phyloP scores from a whole-genome alignment of 164 flowering plant genomes.

The Echeveria elegans region DNA sequence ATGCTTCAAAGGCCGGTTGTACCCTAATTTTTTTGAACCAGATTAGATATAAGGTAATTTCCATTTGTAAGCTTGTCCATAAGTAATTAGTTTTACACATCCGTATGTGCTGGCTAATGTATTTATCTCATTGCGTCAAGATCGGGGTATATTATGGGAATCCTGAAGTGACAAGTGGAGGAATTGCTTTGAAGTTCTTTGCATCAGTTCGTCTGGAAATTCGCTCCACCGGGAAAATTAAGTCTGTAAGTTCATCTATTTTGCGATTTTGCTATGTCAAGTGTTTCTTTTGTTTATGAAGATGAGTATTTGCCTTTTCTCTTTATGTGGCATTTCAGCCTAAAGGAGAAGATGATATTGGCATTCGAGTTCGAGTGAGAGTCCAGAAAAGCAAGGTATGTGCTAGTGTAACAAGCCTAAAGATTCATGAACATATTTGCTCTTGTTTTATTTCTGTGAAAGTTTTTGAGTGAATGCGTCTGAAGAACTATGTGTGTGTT shows the following conservation, averaged over 20 bases:
- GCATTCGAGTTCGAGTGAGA: slow-evolving; percentile 84
- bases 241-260: slow-evolving; percentile 60
- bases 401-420: background rate
- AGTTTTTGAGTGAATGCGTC: too few species aligned
- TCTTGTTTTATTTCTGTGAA: too few species aligned
- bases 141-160: slow-evolving; percentile 97
- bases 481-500: background rate
- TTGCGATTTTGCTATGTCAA: background rate
- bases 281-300: background rate
- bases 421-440: background rate
- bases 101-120: slow-evolving; percentile 10
- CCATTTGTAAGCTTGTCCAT: background rate
- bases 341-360: slow-evolving; percentile 96
- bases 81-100: slow-evolving; percentile 1
- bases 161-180: slow-evolving; percentile 99
- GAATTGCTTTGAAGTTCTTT: slow-evolving; percentile 94
- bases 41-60: slow-evolving; percentile 86
- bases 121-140: slow-evolving; percentile 25
- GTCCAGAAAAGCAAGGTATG: slow-evolving; percentile 98
- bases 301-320: background rate
- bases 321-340: slow-evolving; percentile 15
- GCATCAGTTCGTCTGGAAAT: slow-evolving; percentile 96
- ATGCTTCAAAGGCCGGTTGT: slow-evolving; percentile 99
- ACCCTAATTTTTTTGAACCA: slow-evolving; percentile 93
- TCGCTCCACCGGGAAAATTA: slow-evolving; percentile 89